Percentiles rank a stretch among this genome's conserved stretches.
phyloP scores from a whole-genome alignment of 1,284 basidiomycete species.

The Cryptococcus deneoformans region DNA sequence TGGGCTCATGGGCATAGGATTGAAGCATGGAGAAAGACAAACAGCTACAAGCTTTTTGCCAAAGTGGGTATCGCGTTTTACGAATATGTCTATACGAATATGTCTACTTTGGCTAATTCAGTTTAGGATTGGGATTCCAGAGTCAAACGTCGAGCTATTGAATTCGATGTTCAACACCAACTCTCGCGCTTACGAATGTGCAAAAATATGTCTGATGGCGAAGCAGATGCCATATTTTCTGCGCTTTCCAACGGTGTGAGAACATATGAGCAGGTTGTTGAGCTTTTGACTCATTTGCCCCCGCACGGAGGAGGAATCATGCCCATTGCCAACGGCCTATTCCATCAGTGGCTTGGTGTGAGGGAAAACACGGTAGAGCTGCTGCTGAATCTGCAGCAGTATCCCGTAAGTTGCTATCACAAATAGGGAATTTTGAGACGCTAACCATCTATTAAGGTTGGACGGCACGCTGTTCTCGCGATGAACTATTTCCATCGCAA shows the following conservation, averaged over 20 bases:
- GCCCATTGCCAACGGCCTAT: constrained; percentile 81
- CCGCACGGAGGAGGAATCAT: constrained; percentile 78
- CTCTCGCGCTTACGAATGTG: constrained; percentile 63
- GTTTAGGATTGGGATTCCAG: constrained; percentile 59
- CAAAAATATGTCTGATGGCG: constrained; percentile 60
- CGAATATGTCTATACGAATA: neutral
- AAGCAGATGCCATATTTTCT: constrained; percentile 72
- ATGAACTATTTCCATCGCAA: constrained; percentile 87
- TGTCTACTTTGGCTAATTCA: neutral
- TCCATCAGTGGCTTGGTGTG: constrained; percentile 74
- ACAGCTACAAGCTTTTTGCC: constrained; percentile 62
- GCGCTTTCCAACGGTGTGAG: constrained; percentile 66
- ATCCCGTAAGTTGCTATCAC: constrained; percentile 59
- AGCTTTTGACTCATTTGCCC: constrained; percentile 77
- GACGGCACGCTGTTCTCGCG: constrained; percentile 73
- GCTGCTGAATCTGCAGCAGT: constrained; percentile 70
- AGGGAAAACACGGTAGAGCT: constrained; percentile 78
- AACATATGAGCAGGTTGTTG: constrained; percentile 81
- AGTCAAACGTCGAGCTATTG: constrained; percentile 55
- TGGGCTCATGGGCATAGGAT: constrained; percentile 66
- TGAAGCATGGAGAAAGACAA: constrained; percentile 73
- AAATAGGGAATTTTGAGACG: neutral
- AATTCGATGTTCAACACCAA: constrained; percentile 71
- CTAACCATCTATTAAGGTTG: constrained; percentile 59
- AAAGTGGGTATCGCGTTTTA: constrained; percentile 56